Evolutionary conservation across 1,284 basidiomycete genomes (phyloP).

Genomic region (Wallemia mellicola): DNA sequence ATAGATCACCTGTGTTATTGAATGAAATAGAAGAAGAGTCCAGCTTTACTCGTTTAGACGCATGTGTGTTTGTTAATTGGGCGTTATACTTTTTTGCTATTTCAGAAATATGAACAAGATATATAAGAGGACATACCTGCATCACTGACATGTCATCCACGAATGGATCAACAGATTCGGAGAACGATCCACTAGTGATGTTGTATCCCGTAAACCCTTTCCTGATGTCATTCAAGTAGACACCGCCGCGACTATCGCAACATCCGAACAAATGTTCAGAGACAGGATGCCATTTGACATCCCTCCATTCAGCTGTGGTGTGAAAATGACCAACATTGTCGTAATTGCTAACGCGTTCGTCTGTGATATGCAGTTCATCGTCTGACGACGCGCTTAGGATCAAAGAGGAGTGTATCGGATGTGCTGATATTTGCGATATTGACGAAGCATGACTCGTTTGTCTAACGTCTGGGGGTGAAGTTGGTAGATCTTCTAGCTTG

Average conservation of each 20-base stretch:
- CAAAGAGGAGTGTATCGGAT: background rate
- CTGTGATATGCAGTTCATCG: background rate
- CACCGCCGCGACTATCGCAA: background rate
- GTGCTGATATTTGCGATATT: background rate
- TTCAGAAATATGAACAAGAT: background rate
- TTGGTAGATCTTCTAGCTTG: background rate
- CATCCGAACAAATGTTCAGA: background rate
- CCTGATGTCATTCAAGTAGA: background rate
- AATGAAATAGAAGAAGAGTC: background rate
- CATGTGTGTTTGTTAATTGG: background rate
- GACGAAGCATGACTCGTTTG: background rate
- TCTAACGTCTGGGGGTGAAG: background rate
- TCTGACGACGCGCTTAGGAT: background rate
- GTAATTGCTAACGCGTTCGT: background rate
- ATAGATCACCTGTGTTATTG: background rate
- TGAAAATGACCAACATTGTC: background rate
- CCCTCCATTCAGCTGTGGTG: background rate
- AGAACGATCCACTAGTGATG: background rate
- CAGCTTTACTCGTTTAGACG: background rate
- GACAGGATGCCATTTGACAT: background rate
- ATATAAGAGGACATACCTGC: background rate
- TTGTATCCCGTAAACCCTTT: background rate
- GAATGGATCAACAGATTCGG: background rate
- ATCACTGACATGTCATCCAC: background rate
- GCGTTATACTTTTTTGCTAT: background rate